Evolutionary conservation across 176 grass and related monocot species (phyloP).

Genomic region (Oryza longistaminata): DNA sequence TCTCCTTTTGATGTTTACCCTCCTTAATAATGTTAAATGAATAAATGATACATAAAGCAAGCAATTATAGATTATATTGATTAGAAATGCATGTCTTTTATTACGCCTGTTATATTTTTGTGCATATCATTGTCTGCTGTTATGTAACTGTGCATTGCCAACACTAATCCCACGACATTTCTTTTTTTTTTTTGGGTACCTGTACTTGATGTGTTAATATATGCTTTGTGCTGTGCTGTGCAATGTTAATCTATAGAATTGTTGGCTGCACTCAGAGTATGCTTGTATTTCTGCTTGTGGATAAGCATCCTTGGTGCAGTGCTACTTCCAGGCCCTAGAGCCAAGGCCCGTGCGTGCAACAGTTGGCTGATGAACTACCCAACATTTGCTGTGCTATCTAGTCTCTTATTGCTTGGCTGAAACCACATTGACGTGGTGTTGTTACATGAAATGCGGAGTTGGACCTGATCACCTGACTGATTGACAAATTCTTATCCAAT

Average conservation of each 20-base stretch:
- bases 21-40: neutral
- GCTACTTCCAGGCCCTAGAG: too few species aligned
- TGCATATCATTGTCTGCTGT: neutral
- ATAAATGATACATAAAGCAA: neutral
- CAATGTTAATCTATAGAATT: constrained; percentile 6
- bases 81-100: neutral
- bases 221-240: neutral
- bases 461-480: too few species aligned
- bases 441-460: too few species aligned
- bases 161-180: neutral
- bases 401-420: too few species aligned
- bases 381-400: too few species aligned
- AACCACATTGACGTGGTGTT: too few species aligned
- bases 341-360: too few species aligned
- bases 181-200: constrained; percentile 4
- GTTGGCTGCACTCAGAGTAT: neutral
- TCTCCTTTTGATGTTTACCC: neutral
- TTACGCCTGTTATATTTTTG: neutral
- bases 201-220: neutral
- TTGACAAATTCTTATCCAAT: too few species aligned
- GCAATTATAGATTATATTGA: neutral
- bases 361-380: too few species aligned
- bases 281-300: neutral
- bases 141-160: neutral
- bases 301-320: neutral